Base-by-base conservation (phyloP, 148 eudicot genomes). In the Limonium bicolor region DNA sequence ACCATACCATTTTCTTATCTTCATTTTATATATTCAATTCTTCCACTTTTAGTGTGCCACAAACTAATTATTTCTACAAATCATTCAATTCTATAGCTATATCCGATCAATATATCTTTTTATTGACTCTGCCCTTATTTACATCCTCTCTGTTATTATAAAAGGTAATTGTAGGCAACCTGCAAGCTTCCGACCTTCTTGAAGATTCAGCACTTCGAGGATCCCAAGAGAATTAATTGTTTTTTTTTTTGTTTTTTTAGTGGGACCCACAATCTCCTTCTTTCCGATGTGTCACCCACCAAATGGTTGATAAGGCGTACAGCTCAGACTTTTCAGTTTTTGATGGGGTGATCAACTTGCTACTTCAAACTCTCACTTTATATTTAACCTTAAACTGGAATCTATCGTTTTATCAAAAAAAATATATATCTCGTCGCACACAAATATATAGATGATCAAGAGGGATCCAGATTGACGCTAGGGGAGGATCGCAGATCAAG, bases 271-370 rank as follows among this genome's bases (percentile, higher is more conserved):
- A 23, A 22, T 20, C 8, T 33, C n/a, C 11, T 20, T 12, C 46
- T 41, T 48, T 56, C 12, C 25, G 51, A 62, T 38, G 61, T 62
- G 67, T 48, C 66, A 40, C 47, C 62, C 62, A 63, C 57, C 40
- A 36, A 56, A 23, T 56, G 57, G 52, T 51, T 10, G 30, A 48
- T 43, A 51, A 56, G 67, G 39, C 55, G 28, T 63, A 37, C 67
- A 63, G 40, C 56, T 38, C 59, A 47, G 27, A 29, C 22, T 1
- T 54, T 62, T 79, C 82, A 14, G 62, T 67, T 55, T 66, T 51
- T n/a, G n/a, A n/a, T n/a, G n/a, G n/a, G n/a, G n/a, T n/a, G n/a
- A n/a, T n/a, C n/a, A n/a, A n/a, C n/a, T n/a, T n/a, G n/a, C n/a
- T n/a, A n/a, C n/a, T n/a, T n/a, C n/a, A n/a, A n/a, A n/a, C n/a